A percentile compares a stretch with the other conserved stretches of the same genome.
Conservation (phyloP, 169 alveolate genomes). For the Plasmodium vivax region DNA sequence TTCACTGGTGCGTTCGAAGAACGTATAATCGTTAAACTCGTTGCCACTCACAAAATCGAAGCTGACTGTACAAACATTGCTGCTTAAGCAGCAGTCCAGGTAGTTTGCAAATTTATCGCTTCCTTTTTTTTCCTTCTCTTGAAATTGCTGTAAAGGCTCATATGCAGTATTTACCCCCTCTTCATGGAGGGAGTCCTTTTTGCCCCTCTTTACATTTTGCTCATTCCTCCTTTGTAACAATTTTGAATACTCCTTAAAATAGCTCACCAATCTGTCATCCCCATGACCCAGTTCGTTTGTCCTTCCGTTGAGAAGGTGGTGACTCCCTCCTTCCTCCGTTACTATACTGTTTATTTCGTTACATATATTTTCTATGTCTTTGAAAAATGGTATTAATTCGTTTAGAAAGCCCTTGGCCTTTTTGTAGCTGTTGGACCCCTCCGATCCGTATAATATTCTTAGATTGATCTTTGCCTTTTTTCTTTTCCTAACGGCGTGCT, state of each 20-base stretch:
- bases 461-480: conserved; percentile 37
- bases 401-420: conserved; percentile 30
- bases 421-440: conserved; percentile 6
- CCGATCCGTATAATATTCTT: conserved; percentile 50
- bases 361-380: conserved; percentile 5
- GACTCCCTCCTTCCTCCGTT: not conserved
- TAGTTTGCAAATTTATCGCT: conserved; percentile 21
- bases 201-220: not conserved
- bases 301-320: not conserved
- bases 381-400: conserved; percentile 47
- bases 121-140: not conserved
- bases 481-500: not conserved
- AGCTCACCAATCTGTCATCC: not conserved
- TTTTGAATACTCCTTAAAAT: not conserved
- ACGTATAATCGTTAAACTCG: conserved; percentile 24
- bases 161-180: not conserved
- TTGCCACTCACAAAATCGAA: conserved; percentile 34
- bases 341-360: conserved; percentile 16
- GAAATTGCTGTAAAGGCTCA: not conserved
- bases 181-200: not conserved
- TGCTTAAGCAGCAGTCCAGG: not conserved
- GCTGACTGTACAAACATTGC: not conserved
- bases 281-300: not conserved
- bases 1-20: conserved; percentile 15
- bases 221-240: not conserved